Base-by-base conservation (phyloP, 176 grass and related monocot species). In the Ananas comosus region DNA sequence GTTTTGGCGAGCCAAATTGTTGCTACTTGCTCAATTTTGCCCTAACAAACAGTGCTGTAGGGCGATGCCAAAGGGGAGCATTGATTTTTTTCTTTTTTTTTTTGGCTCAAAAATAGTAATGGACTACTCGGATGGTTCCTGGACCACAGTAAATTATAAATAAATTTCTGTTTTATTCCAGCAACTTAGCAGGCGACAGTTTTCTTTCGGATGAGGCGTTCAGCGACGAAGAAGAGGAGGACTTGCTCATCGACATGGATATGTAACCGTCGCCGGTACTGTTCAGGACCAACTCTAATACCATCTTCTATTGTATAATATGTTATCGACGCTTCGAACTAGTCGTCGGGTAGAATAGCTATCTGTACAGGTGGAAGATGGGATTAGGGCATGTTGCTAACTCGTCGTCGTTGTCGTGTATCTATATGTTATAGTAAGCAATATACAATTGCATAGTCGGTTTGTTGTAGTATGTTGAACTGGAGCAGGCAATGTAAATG, bases 191-290 rank as follows among this genome's bases (percentile, higher is more conserved):
- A 21, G 78, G 72, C 50, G 89, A 97, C 49, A 84, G 73, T 50
- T 88, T 91, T 49, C 71, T 88, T 70, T 71, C 28, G 13, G 86
- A 84, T 4, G 67, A 49, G 12, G 25, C 48, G 1, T 81, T 69
- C 11, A 78, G 78, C 16, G 83, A 75, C 2, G 87, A 70, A 12
- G 74, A 89, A 76, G 93, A 92, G 64, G 86, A 91, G 64, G 91
- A 96, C 72, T 79, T 74, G 7, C 49, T 91, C 70, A 85, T 92
- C 56, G 93, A 85, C 74, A 97, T 97, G 93, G 89, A 97, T 63
- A 88, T 99, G 82, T 93, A 71, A 97, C 76, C 80, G 68, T 76
- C 76, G 23, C 3, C 0, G 10, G 3, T 61, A 21, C 2, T 3
- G 56, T 18, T 19, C 21, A 10, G 17, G 17, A n/a, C n/a, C 13